A percentile compares a stretch with the other conserved stretches of the same genome.
These are phyloP conservation scores for Pleurotus ostreatus DNA, from an alignment of 768 basidiomycete species.

Conservation along the genomic window DNA sequence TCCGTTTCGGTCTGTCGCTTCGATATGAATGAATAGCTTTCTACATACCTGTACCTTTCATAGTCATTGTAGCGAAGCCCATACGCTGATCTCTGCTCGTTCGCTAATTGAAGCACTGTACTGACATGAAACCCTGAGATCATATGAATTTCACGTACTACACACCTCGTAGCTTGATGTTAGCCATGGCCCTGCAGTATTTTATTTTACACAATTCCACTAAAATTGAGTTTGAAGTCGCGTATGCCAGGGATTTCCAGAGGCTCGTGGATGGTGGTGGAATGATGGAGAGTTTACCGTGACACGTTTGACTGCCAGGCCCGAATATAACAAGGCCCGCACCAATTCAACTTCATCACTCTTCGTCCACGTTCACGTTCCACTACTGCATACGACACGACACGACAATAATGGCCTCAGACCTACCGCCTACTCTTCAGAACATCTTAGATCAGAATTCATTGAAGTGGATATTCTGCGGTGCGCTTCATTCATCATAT, in stretches of 20 bases:
- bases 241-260: not conserved
- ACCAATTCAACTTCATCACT: not conserved
- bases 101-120: conserved; percentile 51
- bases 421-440: conserved; percentile 84
- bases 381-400: not conserved
- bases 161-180: conserved; percentile 4
- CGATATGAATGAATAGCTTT: not conserved
- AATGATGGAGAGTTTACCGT: not conserved
- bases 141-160: not conserved
- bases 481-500: conserved; percentile 39
- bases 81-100: conserved; percentile 87
- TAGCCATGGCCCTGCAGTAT: conserved; percentile 1
- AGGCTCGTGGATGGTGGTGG: not conserved
- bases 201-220: not conserved
- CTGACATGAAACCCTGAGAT: not conserved
- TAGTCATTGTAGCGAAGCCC: conserved; percentile 90
- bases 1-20: not conserved
- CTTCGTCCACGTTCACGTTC: conserved; percentile 32
- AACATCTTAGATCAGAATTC: conserved; percentile 91
- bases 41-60: conserved; percentile 70
- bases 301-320: not conserved
- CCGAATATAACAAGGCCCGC: not conserved
- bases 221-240: not conserved
- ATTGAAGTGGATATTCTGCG: conserved; percentile 99
- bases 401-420: conserved; percentile 45